phyloP scores from a whole-genome alignment of 1,284 basidiomycete genomes.

The Wallemia ichthyophaga region DNA sequence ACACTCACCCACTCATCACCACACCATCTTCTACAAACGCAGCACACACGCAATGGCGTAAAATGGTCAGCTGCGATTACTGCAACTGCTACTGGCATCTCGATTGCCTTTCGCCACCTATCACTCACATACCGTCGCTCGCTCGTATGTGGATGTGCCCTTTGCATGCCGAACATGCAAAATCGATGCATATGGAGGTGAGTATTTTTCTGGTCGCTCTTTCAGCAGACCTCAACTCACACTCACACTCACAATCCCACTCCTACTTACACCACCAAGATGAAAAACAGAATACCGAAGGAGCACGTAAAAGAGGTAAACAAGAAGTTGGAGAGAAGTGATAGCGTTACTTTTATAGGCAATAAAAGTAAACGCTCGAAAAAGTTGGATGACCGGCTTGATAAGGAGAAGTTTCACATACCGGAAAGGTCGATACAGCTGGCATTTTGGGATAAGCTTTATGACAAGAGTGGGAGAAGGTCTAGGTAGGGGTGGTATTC shows the following conservation, averaged over 20 bases:
- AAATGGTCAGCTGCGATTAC: conserved; percentile 77
- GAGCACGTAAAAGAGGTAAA: not conserved
- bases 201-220: not conserved
- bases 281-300: not conserved
- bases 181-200: conserved; percentile 13
- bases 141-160: conserved; percentile 97
- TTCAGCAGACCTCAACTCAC: no score
- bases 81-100: conserved; percentile 88
- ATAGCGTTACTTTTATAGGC: not conserved
- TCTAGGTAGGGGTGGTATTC: not conserved
- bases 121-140: conserved; percentile 53
- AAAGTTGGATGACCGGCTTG: conserved; percentile 5
- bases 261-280: not conserved
- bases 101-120: conserved; percentile 76
- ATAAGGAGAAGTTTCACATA: conserved; percentile 54
- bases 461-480: not conserved
- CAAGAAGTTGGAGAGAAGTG: not conserved
- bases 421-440: conserved; percentile 71
- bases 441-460: conserved; percentile 80
- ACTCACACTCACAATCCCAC: no score
- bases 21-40: conserved; percentile 7
- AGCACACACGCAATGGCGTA: conserved; percentile 13
- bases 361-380: not conserved
- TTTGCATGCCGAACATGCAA: conserved; percentile 54
- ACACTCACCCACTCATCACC: no score